A percentile compares a stretch with the other conserved stretches of the same genome.
Conservation (phyloP, 257 asterid genomes). For the Solanum gandarillasii region DNA sequence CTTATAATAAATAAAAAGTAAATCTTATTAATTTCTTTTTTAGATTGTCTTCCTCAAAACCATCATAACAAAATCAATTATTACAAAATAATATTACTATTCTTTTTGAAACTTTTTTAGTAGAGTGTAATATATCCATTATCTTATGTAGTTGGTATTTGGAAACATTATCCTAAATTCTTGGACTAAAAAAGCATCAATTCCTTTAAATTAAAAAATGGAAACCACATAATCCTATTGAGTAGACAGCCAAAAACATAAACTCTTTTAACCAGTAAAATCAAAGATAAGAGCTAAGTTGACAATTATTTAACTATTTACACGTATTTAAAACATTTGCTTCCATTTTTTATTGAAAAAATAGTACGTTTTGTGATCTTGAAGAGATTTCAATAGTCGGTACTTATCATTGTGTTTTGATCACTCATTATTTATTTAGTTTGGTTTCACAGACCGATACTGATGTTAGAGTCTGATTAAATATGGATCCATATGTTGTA, state of each 20-base stretch:
- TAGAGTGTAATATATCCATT: not conserved
- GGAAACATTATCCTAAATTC: conserved; percentile 7
- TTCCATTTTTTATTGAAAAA: not conserved
- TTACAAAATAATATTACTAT: not conserved
- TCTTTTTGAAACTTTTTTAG: not conserved
- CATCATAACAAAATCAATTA: not conserved
- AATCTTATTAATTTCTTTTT: not conserved
- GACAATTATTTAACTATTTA: conserved; percentile 1
- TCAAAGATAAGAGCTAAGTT: conserved; percentile 1
- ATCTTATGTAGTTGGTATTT: not conserved
- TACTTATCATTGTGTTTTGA: not conserved
- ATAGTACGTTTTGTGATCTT: not conserved
- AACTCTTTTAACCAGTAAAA: not conserved
- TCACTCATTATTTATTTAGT: not conserved
- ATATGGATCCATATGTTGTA: accelerated
- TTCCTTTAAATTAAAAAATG: not conserved
- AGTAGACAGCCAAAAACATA: not conserved
- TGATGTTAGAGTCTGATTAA: not conserved
- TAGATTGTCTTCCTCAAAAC: not conserved
- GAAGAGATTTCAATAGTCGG: not conserved
- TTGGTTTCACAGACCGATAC: accelerated
- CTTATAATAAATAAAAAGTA: not conserved
- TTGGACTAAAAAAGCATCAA: not conserved
- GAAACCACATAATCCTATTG: not conserved
- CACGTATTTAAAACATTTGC: conserved; percentile 7